These are phyloP conservation scores for Irpex sp. DNA, from an alignment of 1,284 basidiomycete genomes.

Conservation along the genomic window DNA sequence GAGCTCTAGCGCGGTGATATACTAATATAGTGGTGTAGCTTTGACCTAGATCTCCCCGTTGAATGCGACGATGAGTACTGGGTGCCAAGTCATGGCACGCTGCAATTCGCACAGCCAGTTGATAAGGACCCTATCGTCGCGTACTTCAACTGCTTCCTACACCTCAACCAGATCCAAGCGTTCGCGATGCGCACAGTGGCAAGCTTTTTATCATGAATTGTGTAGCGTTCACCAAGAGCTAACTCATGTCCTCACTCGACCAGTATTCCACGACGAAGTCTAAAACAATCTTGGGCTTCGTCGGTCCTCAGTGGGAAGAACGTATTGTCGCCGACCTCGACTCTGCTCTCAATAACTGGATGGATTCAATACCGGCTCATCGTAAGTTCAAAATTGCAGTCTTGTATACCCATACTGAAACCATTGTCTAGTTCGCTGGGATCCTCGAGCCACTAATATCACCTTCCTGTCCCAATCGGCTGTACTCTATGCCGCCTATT, in stretches of 20 bases:
- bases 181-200: slow-evolving; percentile 72
- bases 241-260: background rate
- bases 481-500: slow-evolving; percentile 65
- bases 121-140: slow-evolving; percentile 57
- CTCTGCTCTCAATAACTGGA: slow-evolving; percentile 69
- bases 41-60: slow-evolving; percentile 24
- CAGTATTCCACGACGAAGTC: slow-evolving; percentile 75
- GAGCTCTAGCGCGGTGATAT: background rate
- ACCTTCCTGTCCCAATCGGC: slow-evolving; percentile 67
- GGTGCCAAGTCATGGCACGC: slow-evolving; percentile 48
- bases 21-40: background rate
- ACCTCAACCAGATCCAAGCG: slow-evolving; percentile 68
- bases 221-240: background rate
- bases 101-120: slow-evolving; percentile 60
- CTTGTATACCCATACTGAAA: background rate
- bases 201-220: slow-evolving; percentile 21
- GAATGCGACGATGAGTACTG: slow-evolving; percentile 88
- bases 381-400: slow-evolving; percentile 1
- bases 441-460: slow-evolving; percentile 48
- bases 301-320: slow-evolving; percentile 52
- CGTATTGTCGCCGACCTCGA: slow-evolving; percentile 72
- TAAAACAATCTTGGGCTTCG: slow-evolving; percentile 44
- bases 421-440: slow-evolving; percentile 41
- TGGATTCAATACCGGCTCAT: slow-evolving; percentile 55
- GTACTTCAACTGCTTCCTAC: slow-evolving; percentile 66